phyloP scores from a whole-genome alignment of 129 eudicot species.

The Sambucus nigra region DNA sequence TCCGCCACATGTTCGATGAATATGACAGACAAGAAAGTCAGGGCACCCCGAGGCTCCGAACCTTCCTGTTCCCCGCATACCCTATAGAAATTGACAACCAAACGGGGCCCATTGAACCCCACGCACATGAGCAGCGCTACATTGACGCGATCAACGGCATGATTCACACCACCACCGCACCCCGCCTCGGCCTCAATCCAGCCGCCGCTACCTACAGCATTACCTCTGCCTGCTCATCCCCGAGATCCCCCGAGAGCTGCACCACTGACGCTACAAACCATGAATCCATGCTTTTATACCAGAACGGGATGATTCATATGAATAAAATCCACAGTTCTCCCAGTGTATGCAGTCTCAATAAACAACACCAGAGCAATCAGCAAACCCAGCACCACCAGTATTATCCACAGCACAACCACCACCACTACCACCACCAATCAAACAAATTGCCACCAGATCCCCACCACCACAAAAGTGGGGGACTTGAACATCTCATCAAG shows the following conservation, averaged over 20 bases:
- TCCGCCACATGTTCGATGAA: conserved; percentile 68
- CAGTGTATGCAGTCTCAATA: conserved; percentile 30
- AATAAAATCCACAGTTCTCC: conserved; percentile 60
- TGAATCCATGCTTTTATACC: conserved; percentile 5
- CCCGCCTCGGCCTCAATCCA: conserved; percentile 12
- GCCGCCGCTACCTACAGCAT: conserved; percentile 22
- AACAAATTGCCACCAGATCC: conserved; percentile 15
- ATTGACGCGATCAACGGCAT: conserved; percentile 64
- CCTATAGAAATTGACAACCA: conserved; percentile 34
- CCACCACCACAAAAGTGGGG: conserved; percentile 16
- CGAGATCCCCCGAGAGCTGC: conserved; percentile 42
- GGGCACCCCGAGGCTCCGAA: conserved; percentile 48
- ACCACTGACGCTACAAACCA: conserved; percentile 13
- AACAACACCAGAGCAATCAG: conserved; percentile 6
- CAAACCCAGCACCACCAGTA: conserved; percentile 1
- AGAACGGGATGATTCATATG: conserved; percentile 18
- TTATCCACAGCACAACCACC: conserved; percentile 1
- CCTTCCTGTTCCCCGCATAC: conserved; percentile 59
- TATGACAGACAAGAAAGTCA: conserved; percentile 37
- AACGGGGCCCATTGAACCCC: conserved; percentile 20
- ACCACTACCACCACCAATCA: conserved; percentile 12
- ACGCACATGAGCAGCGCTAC: conserved; percentile 51
- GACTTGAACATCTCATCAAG: conserved; percentile 30
- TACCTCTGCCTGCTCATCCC: conserved; percentile 56
- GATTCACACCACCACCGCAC: conserved; percentile 16